phyloP scores from a whole-genome alignment of 495 filamentous ascomycete species.

The Pyrenula aspistea region DNA sequence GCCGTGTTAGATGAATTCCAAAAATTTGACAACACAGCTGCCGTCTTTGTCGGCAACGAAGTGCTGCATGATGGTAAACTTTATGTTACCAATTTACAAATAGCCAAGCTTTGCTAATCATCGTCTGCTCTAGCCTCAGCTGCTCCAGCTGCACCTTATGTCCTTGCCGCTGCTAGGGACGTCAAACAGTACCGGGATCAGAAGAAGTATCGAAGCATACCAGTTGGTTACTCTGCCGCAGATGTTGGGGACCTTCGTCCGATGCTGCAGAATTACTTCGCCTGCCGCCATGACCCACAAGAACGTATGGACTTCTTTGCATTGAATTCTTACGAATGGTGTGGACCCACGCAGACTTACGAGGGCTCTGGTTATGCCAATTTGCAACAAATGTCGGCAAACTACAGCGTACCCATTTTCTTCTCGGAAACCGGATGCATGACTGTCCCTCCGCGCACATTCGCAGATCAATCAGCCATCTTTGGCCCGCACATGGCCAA shows the following conservation, averaged over 20 bases:
- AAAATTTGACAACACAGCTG: conserved; percentile 64
- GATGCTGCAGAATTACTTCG: conserved; percentile 80
- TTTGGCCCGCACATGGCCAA: conserved; percentile 58
- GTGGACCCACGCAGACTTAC: conserved; percentile 50
- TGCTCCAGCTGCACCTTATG: conserved; percentile 71
- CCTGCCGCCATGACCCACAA: conserved; percentile 54
- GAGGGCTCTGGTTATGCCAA: conserved; percentile 54
- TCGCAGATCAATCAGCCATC: conserved; percentile 66
- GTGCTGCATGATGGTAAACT: conserved; percentile 50
- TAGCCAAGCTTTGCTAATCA: too few relatives aligned
- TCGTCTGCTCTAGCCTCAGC: too few relatives aligned
- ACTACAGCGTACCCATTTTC: conserved; percentile 69
- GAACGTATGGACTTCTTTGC: conserved; percentile 75
- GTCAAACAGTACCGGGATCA: conserved; percentile 68
- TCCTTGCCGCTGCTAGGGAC: conserved; percentile 71
- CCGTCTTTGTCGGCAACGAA: conserved; percentile 82
- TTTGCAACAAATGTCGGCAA: conserved; percentile 44
- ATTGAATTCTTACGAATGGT: conserved; percentile 87
- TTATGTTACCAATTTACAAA: too few relatives aligned
- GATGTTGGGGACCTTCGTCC: conserved; percentile 73
- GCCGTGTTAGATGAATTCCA: conserved; percentile 71
- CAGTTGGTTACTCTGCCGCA: conserved; percentile 82
- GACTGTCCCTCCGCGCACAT: conserved; percentile 50
- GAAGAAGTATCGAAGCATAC: conserved; percentile 72
- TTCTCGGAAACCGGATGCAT: conserved; percentile 79